Conservation (phyloP, 352 stramenopile species). For the Phytophthora cryptogea region DNA sequence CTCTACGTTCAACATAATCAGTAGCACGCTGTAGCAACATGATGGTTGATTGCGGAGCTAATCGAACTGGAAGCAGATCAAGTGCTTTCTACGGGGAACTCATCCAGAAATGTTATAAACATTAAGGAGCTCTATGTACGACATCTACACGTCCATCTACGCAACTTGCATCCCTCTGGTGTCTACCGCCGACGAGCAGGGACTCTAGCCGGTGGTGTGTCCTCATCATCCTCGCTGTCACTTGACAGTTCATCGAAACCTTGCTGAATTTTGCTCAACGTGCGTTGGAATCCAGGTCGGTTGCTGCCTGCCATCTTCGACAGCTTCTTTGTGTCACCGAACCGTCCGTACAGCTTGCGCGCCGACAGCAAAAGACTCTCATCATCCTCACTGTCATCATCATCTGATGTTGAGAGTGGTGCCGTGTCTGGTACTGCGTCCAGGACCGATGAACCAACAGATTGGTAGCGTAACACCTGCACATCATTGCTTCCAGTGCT, state of each 20-base stretch:
- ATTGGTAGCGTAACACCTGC: constrained; percentile 28
- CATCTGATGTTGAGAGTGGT: constrained; percentile 17
- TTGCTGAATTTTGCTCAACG: constrained; percentile 64
- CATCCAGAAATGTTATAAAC: neutral
- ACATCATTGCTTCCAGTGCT: constrained; percentile 29
- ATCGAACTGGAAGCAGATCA: no score
- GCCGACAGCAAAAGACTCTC: constrained; percentile 48
- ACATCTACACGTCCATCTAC: constrained; percentile 33
- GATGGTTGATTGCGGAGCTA: no score
- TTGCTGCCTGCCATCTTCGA: constrained; percentile 40
- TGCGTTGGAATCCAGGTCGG: constrained; percentile 50
- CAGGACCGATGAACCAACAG: constrained; percentile 38
- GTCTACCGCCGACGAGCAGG: constrained; percentile 16
- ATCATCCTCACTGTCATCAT: constrained; percentile 47
- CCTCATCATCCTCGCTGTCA: constrained; percentile 41
- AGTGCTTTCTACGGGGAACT: no score
- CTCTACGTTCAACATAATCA: no score
- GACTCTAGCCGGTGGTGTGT: constrained; percentile 1
- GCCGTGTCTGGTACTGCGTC: constrained; percentile 20
- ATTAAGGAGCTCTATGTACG: constrained; percentile 6
- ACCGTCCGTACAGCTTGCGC: constrained; percentile 44
- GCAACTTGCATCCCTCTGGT: neutral
- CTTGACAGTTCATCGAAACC: constrained; percentile 63
- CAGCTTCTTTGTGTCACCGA: constrained; percentile 56
- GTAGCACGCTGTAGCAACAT: no score